Evolutionary conservation across 495 filamentous ascomycete genomes (phyloP).

Genomic region (Chaetomium tenue): DNA sequence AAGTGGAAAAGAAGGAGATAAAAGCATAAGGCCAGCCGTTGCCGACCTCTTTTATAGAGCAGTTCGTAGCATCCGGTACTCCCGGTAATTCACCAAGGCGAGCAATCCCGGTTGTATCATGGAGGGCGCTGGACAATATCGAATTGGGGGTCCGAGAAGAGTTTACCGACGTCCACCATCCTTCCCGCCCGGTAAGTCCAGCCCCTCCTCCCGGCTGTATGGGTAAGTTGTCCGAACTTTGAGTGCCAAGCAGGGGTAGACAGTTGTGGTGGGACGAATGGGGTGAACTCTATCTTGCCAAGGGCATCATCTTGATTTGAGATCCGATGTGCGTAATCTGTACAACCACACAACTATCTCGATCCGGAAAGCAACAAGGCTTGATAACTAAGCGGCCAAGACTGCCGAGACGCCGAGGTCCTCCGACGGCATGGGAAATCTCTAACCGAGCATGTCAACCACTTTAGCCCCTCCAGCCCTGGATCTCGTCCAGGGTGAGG

Average conservation of each 20-base stretch:
- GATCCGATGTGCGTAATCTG: not conserved
- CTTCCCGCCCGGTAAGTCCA: not conserved
- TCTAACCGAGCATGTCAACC: not conserved
- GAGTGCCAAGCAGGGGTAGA: constrained; percentile 10
- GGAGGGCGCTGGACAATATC: not conserved
- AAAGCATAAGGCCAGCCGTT: not conserved
- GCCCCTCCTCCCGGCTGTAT: constrained; percentile 24
- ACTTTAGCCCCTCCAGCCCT: constrained; percentile 33
- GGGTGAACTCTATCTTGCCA: not conserved
- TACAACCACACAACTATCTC: not conserved
- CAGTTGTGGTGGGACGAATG: not conserved
- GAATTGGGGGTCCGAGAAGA: constrained; percentile 5
- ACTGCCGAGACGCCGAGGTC: not conserved
- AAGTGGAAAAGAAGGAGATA: not conserved
- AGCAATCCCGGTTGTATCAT: not conserved
- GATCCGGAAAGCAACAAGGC: no score
- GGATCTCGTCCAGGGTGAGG: constrained; percentile 44
- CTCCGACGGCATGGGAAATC: not conserved
- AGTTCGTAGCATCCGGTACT: not conserved
- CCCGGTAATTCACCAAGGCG: not conserved
- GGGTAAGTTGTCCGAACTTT: constrained; percentile 21
- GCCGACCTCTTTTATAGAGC: not conserved
- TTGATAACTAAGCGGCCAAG: not conserved
- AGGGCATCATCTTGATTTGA: not conserved
- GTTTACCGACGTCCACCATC: not conserved